phyloP scores from a whole-genome alignment of 2,329 filamentous ascomycete species.

The Hirsutella thompsonii region DNA sequence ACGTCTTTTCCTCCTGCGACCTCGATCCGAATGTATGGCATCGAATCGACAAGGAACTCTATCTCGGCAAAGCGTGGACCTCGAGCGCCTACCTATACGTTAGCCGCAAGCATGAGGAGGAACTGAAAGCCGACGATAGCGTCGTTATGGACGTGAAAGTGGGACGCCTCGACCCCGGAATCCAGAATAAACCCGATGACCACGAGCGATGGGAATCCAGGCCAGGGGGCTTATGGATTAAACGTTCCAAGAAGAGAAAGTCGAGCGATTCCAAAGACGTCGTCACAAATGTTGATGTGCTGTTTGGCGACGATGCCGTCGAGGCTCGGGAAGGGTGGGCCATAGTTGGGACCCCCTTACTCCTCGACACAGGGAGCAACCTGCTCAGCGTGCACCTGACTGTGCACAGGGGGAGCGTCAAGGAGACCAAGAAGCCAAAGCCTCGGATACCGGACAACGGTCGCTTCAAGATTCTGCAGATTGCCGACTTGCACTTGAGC shows the following conservation, averaged over 20 bases:
- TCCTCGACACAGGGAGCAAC: conserved; percentile 51
- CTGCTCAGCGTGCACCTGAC: conserved; percentile 62
- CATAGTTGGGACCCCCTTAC: conserved; percentile 59
- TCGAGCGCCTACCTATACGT: conserved; percentile 71
- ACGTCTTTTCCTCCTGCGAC: conserved; percentile 62
- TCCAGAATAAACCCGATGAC: conserved; percentile 33
- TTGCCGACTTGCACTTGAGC: conserved; percentile 87
- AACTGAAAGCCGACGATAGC: conserved; percentile 59
- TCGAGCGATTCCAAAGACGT: conserved; percentile 62
- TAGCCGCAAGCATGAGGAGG: conserved; percentile 74
- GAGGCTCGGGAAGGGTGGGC: conserved; percentile 82
- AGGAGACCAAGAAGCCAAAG: conserved; percentile 52
- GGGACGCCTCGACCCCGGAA: conserved; percentile 55
- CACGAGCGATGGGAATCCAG: conserved; percentile 66
- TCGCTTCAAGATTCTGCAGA: conserved; percentile 93
- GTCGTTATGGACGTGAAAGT: conserved; percentile 71
- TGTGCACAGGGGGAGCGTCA: conserved; percentile 58
- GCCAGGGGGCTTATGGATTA: conserved; percentile 69
- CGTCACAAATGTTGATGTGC: conserved; percentile 70
- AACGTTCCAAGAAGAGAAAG: conserved; percentile 57
- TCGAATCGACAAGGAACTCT: conserved; percentile 80
- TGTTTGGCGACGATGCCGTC: conserved; percentile 84
- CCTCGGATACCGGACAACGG: conserved; percentile 77
- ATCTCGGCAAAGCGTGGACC: conserved; percentile 61
- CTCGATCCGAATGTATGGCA: conserved; percentile 64